Conservation (phyloP, 208 protist species). For the Trypanosoma theileri region DNA sequence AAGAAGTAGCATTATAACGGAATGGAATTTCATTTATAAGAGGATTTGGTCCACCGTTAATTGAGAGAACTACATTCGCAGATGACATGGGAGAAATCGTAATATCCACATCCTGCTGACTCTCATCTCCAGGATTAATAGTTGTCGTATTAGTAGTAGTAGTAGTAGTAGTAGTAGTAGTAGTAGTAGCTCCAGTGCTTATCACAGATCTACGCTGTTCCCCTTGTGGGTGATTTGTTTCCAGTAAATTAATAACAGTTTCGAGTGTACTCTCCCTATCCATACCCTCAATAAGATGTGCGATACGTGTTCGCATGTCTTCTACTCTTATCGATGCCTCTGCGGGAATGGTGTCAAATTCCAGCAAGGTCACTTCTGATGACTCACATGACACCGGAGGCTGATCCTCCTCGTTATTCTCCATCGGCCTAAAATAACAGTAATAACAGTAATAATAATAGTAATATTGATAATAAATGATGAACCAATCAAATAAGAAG, state of each 20-base stretch:
- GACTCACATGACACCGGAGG: no score
- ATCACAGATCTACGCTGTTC: no score
- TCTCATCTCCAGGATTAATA: no score
- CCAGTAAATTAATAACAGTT: slow-evolving; percentile 41
- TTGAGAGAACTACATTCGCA: neutral
- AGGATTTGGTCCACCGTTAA: neutral
- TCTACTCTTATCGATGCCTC: slow-evolving; percentile 25
- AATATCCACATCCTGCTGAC: neutral
- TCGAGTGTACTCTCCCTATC: slow-evolving; percentile 58
- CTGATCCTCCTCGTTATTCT: no score
- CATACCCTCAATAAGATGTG: slow-evolving; percentile 49
- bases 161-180: neutral
- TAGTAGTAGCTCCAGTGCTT: neutral
- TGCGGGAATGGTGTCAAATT: slow-evolving; percentile 4
- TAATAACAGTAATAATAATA: no score
- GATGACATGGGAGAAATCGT: neutral
- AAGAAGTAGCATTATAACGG: neutral
- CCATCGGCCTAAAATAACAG: no score
- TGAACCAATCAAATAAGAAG: no score
- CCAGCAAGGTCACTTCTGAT: neutral
- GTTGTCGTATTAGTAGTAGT: neutral
- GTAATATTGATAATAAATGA: no score
- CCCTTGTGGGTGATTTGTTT: slow-evolving; percentile 10
- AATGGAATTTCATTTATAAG: neutral
- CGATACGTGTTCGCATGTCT: slow-evolving; percentile 57